phyloP scores from a whole-genome alignment of 495 filamentous ascomycete genomes.

The Xylona heveae region DNA sequence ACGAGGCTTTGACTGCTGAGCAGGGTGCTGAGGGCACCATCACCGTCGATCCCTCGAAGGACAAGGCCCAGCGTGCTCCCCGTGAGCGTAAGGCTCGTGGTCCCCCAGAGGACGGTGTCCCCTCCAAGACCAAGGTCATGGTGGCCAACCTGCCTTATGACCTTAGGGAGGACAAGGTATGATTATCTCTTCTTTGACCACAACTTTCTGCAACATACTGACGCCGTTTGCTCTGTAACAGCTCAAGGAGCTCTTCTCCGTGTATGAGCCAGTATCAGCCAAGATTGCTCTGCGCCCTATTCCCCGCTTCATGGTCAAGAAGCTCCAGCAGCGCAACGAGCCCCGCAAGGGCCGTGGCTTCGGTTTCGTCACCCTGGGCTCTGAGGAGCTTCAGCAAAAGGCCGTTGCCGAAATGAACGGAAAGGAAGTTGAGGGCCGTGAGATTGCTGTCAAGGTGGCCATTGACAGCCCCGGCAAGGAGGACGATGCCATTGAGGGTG shows the following conservation, averaged over 20 bases:
- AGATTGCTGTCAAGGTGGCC: conserved; percentile 98
- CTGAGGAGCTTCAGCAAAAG: conserved; percentile 92
- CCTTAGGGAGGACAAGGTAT: conserved; percentile 86
- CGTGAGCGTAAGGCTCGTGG: conserved; percentile 64
- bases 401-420: conserved; percentile 96
- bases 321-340: conserved; percentile 92
- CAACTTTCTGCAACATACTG: background rate
- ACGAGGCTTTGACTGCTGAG: conserved; percentile 29
- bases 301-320: conserved; percentile 99
- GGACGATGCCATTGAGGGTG: conserved; percentile 41
- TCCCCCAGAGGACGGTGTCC: conserved; percentile 90
- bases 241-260: conserved; percentile 91
- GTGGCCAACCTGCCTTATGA: conserved; percentile 98
- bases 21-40: conserved; percentile 22
- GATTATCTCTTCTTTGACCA: conserved; percentile 6
- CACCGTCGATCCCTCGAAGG: conserved; percentile 16
- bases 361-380: conserved; percentile 88
- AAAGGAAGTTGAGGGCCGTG: conserved; percentile 92
- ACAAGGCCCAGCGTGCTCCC: conserved; percentile 20
- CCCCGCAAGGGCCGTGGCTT: conserved; percentile 98
- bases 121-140: conserved; percentile 99
- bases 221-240: conserved; percentile 21
- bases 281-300: conserved; percentile 98
- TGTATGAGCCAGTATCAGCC: conserved; percentile 73
- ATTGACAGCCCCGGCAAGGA: conserved; percentile 99